Base-by-base conservation (phyloP, 192 early-diverging fungal species). In the Linnemannia elongata region DNA sequence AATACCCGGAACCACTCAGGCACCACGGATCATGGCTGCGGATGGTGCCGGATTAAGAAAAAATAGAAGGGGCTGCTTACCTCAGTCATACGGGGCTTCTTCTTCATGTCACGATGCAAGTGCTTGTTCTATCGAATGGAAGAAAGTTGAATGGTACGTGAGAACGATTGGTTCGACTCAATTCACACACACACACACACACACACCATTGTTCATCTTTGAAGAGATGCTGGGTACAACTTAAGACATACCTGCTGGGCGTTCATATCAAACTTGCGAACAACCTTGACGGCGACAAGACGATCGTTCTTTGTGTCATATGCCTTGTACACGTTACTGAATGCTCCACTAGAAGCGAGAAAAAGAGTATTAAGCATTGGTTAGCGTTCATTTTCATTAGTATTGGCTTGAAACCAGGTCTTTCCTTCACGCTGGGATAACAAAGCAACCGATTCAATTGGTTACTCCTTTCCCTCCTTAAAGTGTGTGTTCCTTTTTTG, bases 201-300 rank as follows among this genome's bases (percentile, higher is more conserved):
- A n/a, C n/a, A n/a, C 33, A 3, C 38, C 63, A 36, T 39, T 54
- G 27, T 78, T 20, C 27, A 75, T 82, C 7, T 39, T 6, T 79
- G 44, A 79, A 36, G 30, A 33, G 60, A 45, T 5, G 74, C 55
- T 35, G 24, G 18, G 60, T 66, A 66, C 47, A 36, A 82, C 72
- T 1, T 4, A 10, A 60, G 18, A 38, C 55, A 70, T 86, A 93
- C 91, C 91, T 96, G 93, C 69, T 91, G 89, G 30, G 93, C 85
- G 74, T 92, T 92, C 82, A 96, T 82, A 35, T 96, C 94, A 18
- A 81, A 77, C 82, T 95, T 97, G 81, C 93, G 87, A 8, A 95
- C 96, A 6, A 95, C 91, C 88, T 97, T 97, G 87, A 97, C 92
- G 22, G 96, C 96, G 41, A 97, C 96, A 57, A 94, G 81, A 57